Conservation (phyloP, 176 grass and related monocot species). For the Areca catechu region DNA sequence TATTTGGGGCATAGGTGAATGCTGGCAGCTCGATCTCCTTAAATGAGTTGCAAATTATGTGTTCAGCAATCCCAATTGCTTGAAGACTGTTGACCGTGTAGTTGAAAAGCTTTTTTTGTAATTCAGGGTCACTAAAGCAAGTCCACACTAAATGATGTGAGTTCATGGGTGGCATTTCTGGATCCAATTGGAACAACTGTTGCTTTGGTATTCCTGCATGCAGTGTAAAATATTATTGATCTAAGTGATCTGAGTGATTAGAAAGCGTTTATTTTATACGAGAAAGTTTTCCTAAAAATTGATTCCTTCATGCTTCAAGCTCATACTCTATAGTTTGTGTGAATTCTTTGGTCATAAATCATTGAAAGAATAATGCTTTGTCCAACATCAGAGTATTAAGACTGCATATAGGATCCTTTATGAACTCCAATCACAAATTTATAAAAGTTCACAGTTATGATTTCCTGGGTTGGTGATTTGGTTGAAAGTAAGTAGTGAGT, state of each 20-base stretch:
- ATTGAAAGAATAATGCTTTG: no score
- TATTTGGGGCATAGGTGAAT: slow-evolving; percentile 19
- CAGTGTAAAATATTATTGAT: background rate
- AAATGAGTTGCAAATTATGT: slow-evolving; percentile 52
- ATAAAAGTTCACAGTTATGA: no score
- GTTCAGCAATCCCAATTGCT: slow-evolving; percentile 26
- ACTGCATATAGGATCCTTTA: no score
- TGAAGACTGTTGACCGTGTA: slow-evolving; percentile 28
- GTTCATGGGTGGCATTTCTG: slow-evolving; percentile 27
- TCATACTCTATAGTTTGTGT: no score
- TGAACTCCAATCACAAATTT: no score
- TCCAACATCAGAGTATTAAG: no score
- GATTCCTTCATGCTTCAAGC: no score
- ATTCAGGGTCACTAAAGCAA: slow-evolving; percentile 19
- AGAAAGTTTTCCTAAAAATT: background rate
- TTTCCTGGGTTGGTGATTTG: no score
- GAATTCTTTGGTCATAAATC: no score
- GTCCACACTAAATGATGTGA: slow-evolving; percentile 39
- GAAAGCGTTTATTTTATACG: background rate
- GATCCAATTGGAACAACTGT: slow-evolving; percentile 32
- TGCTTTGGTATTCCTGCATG: slow-evolving; percentile 35
- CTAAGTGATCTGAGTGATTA: no score
- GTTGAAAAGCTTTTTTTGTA: slow-evolving; percentile 31
- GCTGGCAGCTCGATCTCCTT: slow-evolving; percentile 33
- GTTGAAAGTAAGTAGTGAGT: no score